A percentile compares a stretch with the other conserved stretches of the same genome.
phyloP scores from a whole-genome alignment of 352 stramenopile species.

The Globisporangium nagaii region DNA sequence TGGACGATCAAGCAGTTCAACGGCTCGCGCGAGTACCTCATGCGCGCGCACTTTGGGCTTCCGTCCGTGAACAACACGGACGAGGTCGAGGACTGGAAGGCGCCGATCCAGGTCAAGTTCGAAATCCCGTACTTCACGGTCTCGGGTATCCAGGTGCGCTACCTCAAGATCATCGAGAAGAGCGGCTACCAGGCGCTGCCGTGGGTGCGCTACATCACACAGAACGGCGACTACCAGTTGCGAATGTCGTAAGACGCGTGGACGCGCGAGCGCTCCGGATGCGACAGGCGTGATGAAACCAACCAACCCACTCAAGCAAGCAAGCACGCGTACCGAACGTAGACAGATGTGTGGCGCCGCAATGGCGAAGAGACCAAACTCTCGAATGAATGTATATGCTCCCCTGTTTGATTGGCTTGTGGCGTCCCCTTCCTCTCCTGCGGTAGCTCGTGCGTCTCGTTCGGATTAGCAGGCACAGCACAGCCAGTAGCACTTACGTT shows the following conservation, averaged over 20 bases:
- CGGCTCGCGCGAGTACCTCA: conserved; percentile 97
- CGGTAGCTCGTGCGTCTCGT: too few species aligned
- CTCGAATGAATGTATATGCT: conserved; percentile 10
- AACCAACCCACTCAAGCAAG: too few species aligned
- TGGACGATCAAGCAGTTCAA: conserved; percentile 99
- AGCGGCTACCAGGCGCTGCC: conserved; percentile 98
- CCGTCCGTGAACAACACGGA: conserved; percentile 94
- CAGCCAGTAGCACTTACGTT: neutral
- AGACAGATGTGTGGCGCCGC: neutral
- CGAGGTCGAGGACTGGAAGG: conserved; percentile 86
- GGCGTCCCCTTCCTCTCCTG: too few species aligned
- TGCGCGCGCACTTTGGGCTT: conserved; percentile 99
- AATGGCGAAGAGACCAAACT: neutral
- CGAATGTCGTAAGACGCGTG: conserved; percentile 97
- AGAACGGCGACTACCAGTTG: conserved; percentile 99
- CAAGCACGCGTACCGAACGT: neutral
- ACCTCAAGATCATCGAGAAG: conserved; percentile 99
- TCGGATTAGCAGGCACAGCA: too few species aligned
- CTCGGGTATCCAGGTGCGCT: conserved; percentile 98
- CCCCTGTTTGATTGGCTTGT: neutral
- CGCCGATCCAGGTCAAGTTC: conserved; percentile 95
- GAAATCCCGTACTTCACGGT: conserved; percentile 96
- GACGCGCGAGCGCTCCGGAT: neutral
- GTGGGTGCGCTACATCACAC: conserved; percentile 99
- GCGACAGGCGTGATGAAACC: too few species aligned